Percentiles rank a stretch among this genome's conserved stretches.
Evolutionary conservation across 768 basidiomycete species (phyloP).

Genomic region (Lactarius tabidus): DNA sequence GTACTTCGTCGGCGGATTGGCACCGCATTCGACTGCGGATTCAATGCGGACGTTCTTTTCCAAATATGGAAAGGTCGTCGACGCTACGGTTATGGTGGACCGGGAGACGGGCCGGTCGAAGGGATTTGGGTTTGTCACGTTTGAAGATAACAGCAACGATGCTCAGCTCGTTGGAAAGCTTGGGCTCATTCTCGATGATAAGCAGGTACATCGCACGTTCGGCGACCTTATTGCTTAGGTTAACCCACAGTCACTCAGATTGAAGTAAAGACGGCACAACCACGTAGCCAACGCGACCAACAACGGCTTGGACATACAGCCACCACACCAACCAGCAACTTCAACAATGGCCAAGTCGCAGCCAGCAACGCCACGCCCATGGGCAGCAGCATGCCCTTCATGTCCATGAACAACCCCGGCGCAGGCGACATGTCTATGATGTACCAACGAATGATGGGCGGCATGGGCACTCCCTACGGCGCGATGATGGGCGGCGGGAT

Average conservation of each 20-base stretch:
- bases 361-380: constrained; percentile 29
- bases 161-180: constrained; percentile 86
- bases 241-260: constrained; percentile 49
- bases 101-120: constrained; percentile 92
- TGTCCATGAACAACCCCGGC: constrained; percentile 33
- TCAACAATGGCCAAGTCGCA: constrained; percentile 29
- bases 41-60: constrained; percentile 92
- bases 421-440: constrained; percentile 39
- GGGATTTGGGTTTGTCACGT: constrained; percentile 97
- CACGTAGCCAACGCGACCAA: constrained; percentile 76
- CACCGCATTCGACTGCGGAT: constrained; percentile 91
- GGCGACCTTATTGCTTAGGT: not conserved
- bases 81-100: constrained; percentile 90
- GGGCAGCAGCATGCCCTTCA: constrained; percentile 38
- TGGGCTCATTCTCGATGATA: constrained; percentile 76
- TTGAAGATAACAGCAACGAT: constrained; percentile 84
- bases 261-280: constrained; percentile 95
- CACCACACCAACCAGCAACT: constrained; percentile 23
- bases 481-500: constrained; percentile 37
- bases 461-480: no score
- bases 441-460: constrained; percentile 94
- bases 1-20: constrained; percentile 92
- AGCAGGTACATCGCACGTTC: constrained; percentile 68
- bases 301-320: constrained; percentile 31
- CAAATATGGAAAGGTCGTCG: constrained; percentile 92